A percentile compares a stretch with the other conserved stretches of the same genome.
These are phyloP conservation scores for Ajuga chamaepitys DNA, from an alignment of 257 asterid species.

Conservation along the genomic window DNA sequence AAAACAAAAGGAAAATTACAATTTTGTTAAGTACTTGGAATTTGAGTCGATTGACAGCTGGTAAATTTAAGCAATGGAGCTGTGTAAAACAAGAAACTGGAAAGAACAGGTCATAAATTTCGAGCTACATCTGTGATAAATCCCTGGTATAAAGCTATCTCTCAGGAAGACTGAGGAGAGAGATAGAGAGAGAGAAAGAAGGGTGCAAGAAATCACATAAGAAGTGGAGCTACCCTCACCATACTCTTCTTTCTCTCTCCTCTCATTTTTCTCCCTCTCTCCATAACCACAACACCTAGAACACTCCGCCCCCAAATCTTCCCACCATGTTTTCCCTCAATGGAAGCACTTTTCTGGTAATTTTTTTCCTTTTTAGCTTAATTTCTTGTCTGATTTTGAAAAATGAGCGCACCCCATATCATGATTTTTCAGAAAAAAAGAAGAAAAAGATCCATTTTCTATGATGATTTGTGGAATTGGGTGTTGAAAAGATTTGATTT, in stretches of 20 bases:
- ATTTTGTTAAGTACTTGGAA: neutral
- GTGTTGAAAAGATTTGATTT: neutral
- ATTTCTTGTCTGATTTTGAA: neutral
- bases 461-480: neutral
- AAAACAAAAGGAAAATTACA: too few species aligned
- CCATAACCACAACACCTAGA: neutral
- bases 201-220: neutral
- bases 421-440: neutral
- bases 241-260: slow-evolving; percentile 11
- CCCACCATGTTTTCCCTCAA: slow-evolving; percentile 61
- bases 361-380: neutral
- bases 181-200: slow-evolving; percentile 14
- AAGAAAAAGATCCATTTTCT: neutral
- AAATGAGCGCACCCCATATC: slow-evolving; percentile 9
- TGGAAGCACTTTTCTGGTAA: slow-evolving; percentile 60
- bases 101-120: slow-evolving; percentile 1
- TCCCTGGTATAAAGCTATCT: slow-evolving; percentile 27
- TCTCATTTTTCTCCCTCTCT: slow-evolving; percentile 9
- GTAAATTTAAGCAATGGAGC: neutral
- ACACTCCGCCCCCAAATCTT: slow-evolving; percentile 6
- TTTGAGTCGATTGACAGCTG: neutral
- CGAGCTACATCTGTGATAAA: neutral
- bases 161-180: slow-evolving; percentile 18
- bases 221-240: slow-evolving; percentile 10
- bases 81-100: slow-evolving; percentile 1